phyloP scores from a whole-genome alignment of 768 basidiomycete genomes.

The Leccinellum luteum region DNA sequence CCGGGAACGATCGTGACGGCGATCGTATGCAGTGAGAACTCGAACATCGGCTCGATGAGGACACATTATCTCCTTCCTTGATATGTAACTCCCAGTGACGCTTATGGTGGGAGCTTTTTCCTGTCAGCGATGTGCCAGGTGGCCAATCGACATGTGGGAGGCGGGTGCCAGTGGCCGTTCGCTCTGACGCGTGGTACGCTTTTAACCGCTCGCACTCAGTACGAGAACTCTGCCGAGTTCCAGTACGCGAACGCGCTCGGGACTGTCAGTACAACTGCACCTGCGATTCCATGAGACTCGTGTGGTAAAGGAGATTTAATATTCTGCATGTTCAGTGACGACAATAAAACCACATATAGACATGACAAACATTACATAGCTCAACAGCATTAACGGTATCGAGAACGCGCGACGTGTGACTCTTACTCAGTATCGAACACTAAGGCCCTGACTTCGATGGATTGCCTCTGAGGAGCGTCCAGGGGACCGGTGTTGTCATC shows the following conservation, averaged over 20 bases:
- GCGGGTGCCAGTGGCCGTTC: too few relatives aligned
- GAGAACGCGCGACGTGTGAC: not conserved
- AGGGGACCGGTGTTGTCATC: constrained; percentile 32
- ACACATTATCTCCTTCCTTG: constrained; percentile 12
- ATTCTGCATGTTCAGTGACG: not conserved
- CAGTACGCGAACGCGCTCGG: constrained; percentile 67
- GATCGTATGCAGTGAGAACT: constrained; percentile 47
- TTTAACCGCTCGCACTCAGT: constrained; percentile 38
- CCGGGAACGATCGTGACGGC: constrained; percentile 28
- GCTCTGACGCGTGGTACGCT: not conserved
- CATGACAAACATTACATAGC: not conserved
- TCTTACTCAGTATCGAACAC: constrained; percentile 40
- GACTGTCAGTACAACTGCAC: constrained; percentile 6
- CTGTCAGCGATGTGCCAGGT: too few relatives aligned
- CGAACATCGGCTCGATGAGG: constrained; percentile 61
- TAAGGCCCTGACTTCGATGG: constrained; percentile 42
- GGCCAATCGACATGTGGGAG: too few relatives aligned
- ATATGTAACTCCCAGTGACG: too few relatives aligned
- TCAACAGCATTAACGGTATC: not conserved
- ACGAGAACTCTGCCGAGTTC: constrained; percentile 79
- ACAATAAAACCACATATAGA: not conserved
- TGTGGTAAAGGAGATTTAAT: not conserved
- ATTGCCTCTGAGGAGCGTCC: constrained; percentile 39
- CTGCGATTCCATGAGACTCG: constrained; percentile 12
- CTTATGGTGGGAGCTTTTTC: too few relatives aligned